Evolutionary conservation across 768 basidiomycete species (phyloP).

Genomic region (Tulasnella sp.): DNA sequence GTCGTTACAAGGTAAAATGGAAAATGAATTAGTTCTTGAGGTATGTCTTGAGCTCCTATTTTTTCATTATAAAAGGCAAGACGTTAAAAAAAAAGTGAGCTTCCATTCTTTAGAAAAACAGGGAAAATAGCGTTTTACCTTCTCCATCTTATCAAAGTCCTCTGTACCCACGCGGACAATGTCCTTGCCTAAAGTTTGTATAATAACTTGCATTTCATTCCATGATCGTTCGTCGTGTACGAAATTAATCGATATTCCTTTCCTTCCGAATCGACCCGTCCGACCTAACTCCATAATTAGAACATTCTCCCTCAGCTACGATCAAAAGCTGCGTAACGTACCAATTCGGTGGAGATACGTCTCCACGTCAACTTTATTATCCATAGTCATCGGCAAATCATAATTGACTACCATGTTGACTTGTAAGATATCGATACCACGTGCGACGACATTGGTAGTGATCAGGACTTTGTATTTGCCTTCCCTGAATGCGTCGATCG

Average conservation of each 20-base stretch:
- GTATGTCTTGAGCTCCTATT: too few relatives aligned
- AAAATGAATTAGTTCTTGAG: too few relatives aligned
- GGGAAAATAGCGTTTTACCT: too few relatives aligned
- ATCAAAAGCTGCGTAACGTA: slow-evolving; percentile 28
- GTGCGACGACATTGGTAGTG: slow-evolving; percentile 96
- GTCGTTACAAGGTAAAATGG: too few relatives aligned
- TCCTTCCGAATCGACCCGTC: slow-evolving; percentile 94
- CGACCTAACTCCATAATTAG: slow-evolving; percentile 44
- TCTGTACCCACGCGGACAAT: slow-evolving; percentile 81
- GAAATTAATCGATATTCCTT: slow-evolving; percentile 95
- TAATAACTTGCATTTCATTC: slow-evolving; percentile 81
- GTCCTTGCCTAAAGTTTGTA: slow-evolving; percentile 57
- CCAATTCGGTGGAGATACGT: slow-evolving; percentile 98
- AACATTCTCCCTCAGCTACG: not conserved
- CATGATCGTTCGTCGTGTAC: slow-evolving; percentile 84
- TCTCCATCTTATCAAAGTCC: slow-evolving; percentile 89
- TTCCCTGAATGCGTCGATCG: slow-evolving; percentile 91
- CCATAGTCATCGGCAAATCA: slow-evolving; percentile 78
- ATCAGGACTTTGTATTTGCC: slow-evolving; percentile 95
- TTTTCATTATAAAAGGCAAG: too few relatives aligned
- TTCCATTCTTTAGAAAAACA: too few relatives aligned
- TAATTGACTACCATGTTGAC: slow-evolving; percentile 99
- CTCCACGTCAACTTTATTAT: slow-evolving; percentile 76
- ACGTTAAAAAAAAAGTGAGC: too few relatives aligned
- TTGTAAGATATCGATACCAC: slow-evolving; percentile 96